Percentiles rank a stretch among this genome's conserved stretches.
phyloP scores from a whole-genome alignment of 164 flowering plant species.

The Kingdonia uniflora region DNA sequence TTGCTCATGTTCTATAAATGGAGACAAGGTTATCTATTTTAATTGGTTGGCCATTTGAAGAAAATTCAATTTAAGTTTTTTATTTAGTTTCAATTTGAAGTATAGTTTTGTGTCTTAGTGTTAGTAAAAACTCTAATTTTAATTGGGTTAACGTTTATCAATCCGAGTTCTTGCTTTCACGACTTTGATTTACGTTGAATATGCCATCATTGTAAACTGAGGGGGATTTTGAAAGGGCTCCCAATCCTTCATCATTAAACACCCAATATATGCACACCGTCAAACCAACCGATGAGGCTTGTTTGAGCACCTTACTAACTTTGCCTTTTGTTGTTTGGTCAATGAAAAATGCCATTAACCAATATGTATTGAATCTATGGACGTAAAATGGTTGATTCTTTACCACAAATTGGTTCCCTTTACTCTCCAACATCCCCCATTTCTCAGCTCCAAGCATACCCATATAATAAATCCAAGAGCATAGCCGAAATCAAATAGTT shows the following conservation, averaged over 20 bases:
- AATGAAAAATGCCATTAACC: slow-evolving; percentile 89
- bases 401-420: slow-evolving; percentile 66
- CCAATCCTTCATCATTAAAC: slow-evolving; percentile 88
- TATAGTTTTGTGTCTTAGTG: too few species aligned
- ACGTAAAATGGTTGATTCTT: slow-evolving; percentile 59
- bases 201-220: slow-evolving; percentile 78
- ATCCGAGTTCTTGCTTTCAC: too few species aligned
- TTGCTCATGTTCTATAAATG: too few species aligned
- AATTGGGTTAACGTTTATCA: too few species aligned
- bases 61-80: too few species aligned
- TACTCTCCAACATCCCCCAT: slow-evolving; percentile 76
- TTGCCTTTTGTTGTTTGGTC: slow-evolving; percentile 72
- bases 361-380: slow-evolving; percentile 90
- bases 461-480: slow-evolving; percentile 20
- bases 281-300: slow-evolving; percentile 75
- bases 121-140: too few species aligned
- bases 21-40: slow-evolving; percentile 48
- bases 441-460: slow-evolving; percentile 27
- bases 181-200: too few species aligned
- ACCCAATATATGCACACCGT: slow-evolving; percentile 95
- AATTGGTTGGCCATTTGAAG: too few species aligned
- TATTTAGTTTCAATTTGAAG: too few species aligned
- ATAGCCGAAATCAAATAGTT: not conserved
- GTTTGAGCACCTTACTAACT: slow-evolving; percentile 67
- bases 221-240: slow-evolving; percentile 91